Evolutionary conservation across 2,329 filamentous ascomycete genomes (phyloP).

Genomic region (Zymoseptoria ardabiliae): DNA sequence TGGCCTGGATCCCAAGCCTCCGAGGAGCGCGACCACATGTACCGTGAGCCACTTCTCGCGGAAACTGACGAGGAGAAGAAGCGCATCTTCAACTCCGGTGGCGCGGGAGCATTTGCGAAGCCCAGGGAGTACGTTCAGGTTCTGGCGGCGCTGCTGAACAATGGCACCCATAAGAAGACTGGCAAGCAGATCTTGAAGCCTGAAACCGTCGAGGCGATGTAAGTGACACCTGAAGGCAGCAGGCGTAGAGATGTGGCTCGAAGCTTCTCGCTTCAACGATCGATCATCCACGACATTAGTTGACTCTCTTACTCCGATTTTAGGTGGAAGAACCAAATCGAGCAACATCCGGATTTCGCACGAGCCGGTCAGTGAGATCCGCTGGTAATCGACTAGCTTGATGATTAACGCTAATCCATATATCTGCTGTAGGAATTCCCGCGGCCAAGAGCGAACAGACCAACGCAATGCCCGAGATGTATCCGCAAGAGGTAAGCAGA

Average conservation of each 20-base stretch:
- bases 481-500: neutral
- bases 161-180: constrained; percentile 54
- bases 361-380: constrained; percentile 12
- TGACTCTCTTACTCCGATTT: constrained; percentile 49
- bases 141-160: constrained; percentile 55
- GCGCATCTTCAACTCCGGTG: constrained; percentile 48
- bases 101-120: constrained; percentile 53
- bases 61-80: constrained; percentile 39
- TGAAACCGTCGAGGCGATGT: constrained; percentile 56
- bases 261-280: constrained; percentile 28
- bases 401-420: neutral
- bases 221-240: constrained; percentile 34
- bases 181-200: constrained; percentile 47
- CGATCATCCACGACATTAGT: constrained; percentile 41
- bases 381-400: neutral
- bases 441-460: constrained; percentile 29
- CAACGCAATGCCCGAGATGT: constrained; percentile 35
- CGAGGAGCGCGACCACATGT: constrained; percentile 44
- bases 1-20: constrained; percentile 30
- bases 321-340: constrained; percentile 49
- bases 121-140: constrained; percentile 58
- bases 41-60: constrained; percentile 41
- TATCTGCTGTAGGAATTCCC: constrained; percentile 13
- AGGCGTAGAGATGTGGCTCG: neutral
- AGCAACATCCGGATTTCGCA: constrained; percentile 30